Evolutionary conservation across 2,329 filamentous ascomycete genomes (phyloP).

Genomic region (Beauveria sp.): DNA sequence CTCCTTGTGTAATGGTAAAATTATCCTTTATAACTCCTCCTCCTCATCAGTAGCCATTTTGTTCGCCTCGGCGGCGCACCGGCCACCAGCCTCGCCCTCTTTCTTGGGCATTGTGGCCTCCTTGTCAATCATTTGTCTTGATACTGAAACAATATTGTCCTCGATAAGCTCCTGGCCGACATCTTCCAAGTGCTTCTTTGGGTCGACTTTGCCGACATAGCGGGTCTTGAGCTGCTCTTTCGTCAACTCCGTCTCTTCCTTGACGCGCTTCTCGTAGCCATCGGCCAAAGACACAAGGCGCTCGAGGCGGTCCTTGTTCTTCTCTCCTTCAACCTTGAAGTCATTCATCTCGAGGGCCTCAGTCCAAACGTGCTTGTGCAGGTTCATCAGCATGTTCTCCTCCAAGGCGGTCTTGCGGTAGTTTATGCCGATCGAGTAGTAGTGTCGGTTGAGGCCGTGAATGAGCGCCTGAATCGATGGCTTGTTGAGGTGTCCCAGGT

Average conservation of each 20-base stretch:
- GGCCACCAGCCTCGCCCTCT: slow-evolving; percentile 39
- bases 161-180: slow-evolving; percentile 95
- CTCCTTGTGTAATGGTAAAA: background rate
- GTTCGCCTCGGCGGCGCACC: slow-evolving; percentile 47
- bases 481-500: slow-evolving; percentile 96
- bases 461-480: slow-evolving; percentile 99
- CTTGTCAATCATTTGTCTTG: slow-evolving; percentile 98
- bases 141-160: slow-evolving; percentile 98
- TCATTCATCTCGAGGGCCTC: slow-evolving; percentile 96
- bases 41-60: slow-evolving; percentile 64
- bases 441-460: slow-evolving; percentile 94
- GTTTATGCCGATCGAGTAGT: slow-evolving; percentile 98
- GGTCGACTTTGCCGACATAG: slow-evolving; percentile 97
- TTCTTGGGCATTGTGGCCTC: slow-evolving; percentile 86
- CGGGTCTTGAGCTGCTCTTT: slow-evolving; percentile 98
- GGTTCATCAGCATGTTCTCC: slow-evolving; percentile 99
- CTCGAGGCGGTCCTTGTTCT: slow-evolving; percentile 83
- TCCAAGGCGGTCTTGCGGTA: slow-evolving; percentile 96
- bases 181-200: slow-evolving; percentile 98
- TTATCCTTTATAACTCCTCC: slow-evolving; percentile 27
- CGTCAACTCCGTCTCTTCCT: slow-evolving; percentile 94
- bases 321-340: slow-evolving; percentile 74
- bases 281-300: slow-evolving; percentile 84
- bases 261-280: slow-evolving; percentile 96
- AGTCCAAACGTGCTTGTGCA: slow-evolving; percentile 99